phyloP scores from a whole-genome alignment of 148 eudicot species.

The Chenopodium formosanum region DNA sequence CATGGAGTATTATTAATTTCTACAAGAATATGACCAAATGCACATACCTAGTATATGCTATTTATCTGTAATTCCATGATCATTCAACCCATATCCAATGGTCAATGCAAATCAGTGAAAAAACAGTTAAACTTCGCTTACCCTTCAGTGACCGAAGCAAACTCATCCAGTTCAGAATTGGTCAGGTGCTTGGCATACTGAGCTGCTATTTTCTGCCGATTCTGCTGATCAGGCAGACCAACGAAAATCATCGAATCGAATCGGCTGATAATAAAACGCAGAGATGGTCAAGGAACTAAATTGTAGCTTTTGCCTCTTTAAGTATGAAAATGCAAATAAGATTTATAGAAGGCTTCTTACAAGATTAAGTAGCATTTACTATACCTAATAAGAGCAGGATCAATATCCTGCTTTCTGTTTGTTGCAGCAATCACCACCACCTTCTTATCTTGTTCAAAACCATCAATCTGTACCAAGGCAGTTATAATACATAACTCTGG shows the following conservation, averaged over 20 bases:
- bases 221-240: conserved; percentile 73
- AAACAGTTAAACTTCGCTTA: conserved; percentile 27
- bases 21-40: neutral
- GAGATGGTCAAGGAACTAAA: conserved; percentile 2
- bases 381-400: conserved; percentile 93
- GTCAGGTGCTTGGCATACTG: conserved; percentile 94
- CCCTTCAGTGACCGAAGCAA: conserved; percentile 74
- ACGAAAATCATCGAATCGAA: conserved; percentile 82
- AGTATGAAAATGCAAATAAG: neutral
- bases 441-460: conserved; percentile 95
- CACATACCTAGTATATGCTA: neutral
- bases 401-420: conserved; percentile 94
- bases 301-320: neutral
- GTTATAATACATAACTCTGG: neutral
- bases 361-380: neutral
- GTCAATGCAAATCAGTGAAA: neutral
- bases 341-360: neutral
- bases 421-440: conserved; percentile 97
- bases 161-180: conserved; percentile 58
- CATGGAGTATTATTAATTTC: neutral
- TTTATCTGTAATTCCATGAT: neutral
- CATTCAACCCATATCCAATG: neutral
- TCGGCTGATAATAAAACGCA: conserved; percentile 49
- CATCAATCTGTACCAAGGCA: conserved; percentile 72
- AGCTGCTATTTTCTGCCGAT: conserved; percentile 82